A percentile compares a stretch with the other conserved stretches of the same genome.
Conservation (phyloP, 768 basidiomycete genomes). For the Gymnopilus dilepis region DNA sequence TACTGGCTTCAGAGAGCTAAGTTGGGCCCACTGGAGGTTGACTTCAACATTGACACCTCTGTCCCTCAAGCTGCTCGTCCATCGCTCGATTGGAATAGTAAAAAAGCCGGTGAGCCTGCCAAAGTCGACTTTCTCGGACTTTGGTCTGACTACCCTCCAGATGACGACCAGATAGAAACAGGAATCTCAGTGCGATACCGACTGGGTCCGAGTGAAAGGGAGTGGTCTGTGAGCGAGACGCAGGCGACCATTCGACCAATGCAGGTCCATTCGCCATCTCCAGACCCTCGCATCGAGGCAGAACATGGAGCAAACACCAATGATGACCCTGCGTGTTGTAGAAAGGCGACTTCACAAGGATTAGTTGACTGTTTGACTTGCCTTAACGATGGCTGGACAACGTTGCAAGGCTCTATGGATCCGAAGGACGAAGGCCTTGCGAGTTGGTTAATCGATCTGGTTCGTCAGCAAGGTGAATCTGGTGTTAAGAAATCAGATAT, state of each 20-base stretch:
- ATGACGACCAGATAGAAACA: slow-evolving; percentile 87
- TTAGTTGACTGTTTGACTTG: slow-evolving; percentile 52
- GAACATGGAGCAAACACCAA: slow-evolving; percentile 51
- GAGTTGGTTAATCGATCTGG: slow-evolving; percentile 40
- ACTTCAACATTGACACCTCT: slow-evolving; percentile 73
- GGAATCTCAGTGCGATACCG: slow-evolving; percentile 52
- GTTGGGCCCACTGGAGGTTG: slow-evolving; percentile 50
- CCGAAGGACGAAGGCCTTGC: slow-evolving; percentile 35
- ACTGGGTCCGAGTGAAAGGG: slow-evolving; percentile 14
- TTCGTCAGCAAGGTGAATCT: slow-evolving; percentile 40
- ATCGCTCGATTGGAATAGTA: slow-evolving; percentile 82
- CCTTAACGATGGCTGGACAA: slow-evolving; percentile 46
- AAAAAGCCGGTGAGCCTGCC: slow-evolving; percentile 76
- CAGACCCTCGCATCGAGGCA: slow-evolving; percentile 8
- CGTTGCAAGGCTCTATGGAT: slow-evolving; percentile 33
- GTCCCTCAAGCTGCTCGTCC: slow-evolving; percentile 60
- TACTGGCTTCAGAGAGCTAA: background rate
- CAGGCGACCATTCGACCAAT: slow-evolving; percentile 17
- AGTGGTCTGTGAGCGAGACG: slow-evolving; percentile 30
- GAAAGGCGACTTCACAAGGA: slow-evolving; percentile 33
- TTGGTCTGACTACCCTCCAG: slow-evolving; percentile 38
- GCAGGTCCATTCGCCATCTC: slow-evolving; percentile 4
- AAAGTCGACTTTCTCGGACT: too few relatives aligned
- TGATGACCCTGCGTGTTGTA: slow-evolving; percentile 56
- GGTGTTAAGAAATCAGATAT: slow-evolving; percentile 47